These are phyloP conservation scores for Pestalotiopsis sp. DNA, from an alignment of 2,329 filamentous ascomycete species.

Conservation along the genomic window DNA sequence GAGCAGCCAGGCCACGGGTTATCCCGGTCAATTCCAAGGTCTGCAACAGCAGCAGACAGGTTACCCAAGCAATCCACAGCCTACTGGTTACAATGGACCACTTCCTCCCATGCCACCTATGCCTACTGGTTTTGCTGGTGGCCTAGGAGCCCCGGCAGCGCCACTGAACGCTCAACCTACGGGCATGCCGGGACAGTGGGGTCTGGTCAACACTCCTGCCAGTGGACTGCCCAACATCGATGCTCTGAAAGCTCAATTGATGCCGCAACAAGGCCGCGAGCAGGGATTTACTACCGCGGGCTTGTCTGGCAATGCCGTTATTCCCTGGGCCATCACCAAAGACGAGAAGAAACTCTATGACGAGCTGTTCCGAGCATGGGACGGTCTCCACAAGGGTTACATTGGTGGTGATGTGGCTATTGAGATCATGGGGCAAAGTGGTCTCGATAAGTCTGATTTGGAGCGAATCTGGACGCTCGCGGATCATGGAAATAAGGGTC, in stretches of 20 bases:
- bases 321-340: constrained; percentile 98
- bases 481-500: constrained; percentile 91
- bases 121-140: constrained; percentile 66
- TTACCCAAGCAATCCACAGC: constrained; percentile 69
- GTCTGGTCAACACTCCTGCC: constrained; percentile 92
- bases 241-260: constrained; percentile 88
- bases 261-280: constrained; percentile 94
- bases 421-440: constrained; percentile 96
- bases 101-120: constrained; percentile 83
- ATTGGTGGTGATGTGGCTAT: constrained; percentile 92
- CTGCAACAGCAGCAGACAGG: constrained; percentile 73
- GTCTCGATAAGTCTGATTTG: constrained; percentile 84
- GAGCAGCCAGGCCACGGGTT: constrained; percentile 54
- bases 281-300: constrained; percentile 82
- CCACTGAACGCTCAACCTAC: constrained; percentile 92
- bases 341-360: constrained; percentile 98
- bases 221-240: constrained; percentile 92
- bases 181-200: constrained; percentile 92
- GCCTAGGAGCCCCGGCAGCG: constrained; percentile 58
- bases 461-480: constrained; percentile 94
- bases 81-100: constrained; percentile 80
- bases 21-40: constrained; percentile 57
- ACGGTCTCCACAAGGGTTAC: constrained; percentile 89
- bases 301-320: constrained; percentile 88
- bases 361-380: constrained; percentile 92